phyloP scores from a whole-genome alignment of 495 filamentous ascomycete species.

The Emericellopsis terricola region DNA sequence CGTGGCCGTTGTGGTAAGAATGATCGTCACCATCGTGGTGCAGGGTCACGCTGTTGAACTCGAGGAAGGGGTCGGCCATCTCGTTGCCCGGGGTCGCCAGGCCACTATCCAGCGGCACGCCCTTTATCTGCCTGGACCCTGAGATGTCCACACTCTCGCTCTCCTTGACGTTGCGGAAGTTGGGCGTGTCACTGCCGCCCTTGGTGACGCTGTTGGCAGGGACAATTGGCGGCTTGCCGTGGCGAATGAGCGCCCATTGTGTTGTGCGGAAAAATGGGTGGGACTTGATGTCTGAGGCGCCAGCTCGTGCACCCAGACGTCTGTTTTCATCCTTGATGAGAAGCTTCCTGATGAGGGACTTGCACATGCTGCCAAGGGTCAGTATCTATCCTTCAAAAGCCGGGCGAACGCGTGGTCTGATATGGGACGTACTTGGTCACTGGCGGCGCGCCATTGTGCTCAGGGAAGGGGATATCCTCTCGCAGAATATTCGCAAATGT shows the following conservation, averaged over 20 bases:
- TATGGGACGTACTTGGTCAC: constrained; percentile 83
- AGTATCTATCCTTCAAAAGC: no score
- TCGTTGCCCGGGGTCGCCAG: constrained; percentile 73
- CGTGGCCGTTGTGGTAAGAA: constrained; percentile 12
- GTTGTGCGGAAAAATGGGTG: constrained; percentile 94
- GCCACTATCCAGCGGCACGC: constrained; percentile 71
- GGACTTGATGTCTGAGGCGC: constrained; percentile 88
- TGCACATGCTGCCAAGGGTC: constrained; percentile 53
- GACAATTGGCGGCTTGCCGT: constrained; percentile 98
- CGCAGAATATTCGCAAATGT: constrained; percentile 95
- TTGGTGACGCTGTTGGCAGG: constrained; percentile 59
- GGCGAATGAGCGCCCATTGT: constrained; percentile 90
- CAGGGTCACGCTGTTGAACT: constrained; percentile 96
- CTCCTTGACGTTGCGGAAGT: constrained; percentile 96
- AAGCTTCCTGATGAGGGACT: constrained; percentile 88
- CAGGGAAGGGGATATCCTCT: constrained; percentile 89
- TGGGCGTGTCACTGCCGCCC: constrained; percentile 79
- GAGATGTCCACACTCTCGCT: constrained; percentile 88
- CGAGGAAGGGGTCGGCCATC: constrained; percentile 85
- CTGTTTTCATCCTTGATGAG: constrained; percentile 96
- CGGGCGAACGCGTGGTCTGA: no score
- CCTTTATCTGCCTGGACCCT: constrained; percentile 34
- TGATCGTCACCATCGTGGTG: constrained; percentile 83
- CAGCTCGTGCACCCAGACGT: constrained; percentile 82
- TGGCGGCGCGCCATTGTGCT: constrained; percentile 64